Evolutionary conservation across 2,329 filamentous ascomycete genomes (phyloP), one percentile per base, ranked within the genome.

Genomic region (Fusarium hainanense): DNA sequence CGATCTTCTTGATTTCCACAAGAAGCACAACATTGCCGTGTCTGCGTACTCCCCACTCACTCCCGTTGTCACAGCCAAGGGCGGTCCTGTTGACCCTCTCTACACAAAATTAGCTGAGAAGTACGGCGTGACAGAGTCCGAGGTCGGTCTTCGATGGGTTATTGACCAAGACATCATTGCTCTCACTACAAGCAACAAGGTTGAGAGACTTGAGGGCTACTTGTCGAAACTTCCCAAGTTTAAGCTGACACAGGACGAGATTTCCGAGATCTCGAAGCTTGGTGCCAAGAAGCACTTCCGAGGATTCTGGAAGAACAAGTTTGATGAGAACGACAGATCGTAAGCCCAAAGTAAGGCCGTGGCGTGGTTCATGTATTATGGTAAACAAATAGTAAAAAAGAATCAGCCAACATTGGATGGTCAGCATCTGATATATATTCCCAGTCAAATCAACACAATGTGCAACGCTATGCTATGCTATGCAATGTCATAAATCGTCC

Each of bases 261-360:
- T 91, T 14, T 77, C 84, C 47, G 83, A 85, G 54, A 88, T 92
- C 65, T 75, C 82, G 1, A 81, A 85, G 70, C 73, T 84, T 37
- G 90, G 90, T 2, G 81, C 81, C 69, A 75, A 88, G 81, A 90
- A 89, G 79, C 87, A 92, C 76, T 88, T 81, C 72, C 83, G 89
- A 32, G 85, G 79, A 0, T 92, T 88, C 75, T 92, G 88, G 87
- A 79, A 68, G 4, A 69, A 84, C 18, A 82, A 82, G 61, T 90
- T 88, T 76, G 83, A 77, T 12, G 77, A 77, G 3, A 82, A 87
- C 61, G 89, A 91, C 72, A 73, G 72, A 48, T 74, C 76, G 7
- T 81, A 74, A 56, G 63, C 11, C 12, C n/a, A 16, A n/a, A 47
- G 20, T 8, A 23, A 21, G 18, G 18, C 6, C 16, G 5, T 14